These are phyloP conservation scores for Eugenia klotzschiana DNA, from an alignment of 441 rosid genomes.

Conservation along the genomic window DNA sequence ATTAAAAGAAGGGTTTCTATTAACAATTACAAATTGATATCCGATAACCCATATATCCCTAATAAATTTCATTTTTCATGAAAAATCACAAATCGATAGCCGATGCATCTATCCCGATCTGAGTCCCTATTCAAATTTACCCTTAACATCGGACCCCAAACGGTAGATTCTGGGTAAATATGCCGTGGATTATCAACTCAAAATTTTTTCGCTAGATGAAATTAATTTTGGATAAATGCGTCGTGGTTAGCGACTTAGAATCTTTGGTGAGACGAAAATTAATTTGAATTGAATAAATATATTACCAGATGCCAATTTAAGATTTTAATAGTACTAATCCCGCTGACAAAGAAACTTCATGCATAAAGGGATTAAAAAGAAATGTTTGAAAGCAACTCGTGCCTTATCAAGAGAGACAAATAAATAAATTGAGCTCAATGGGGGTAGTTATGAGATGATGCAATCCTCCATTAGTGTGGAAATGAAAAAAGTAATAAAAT, in stretches of 20 bases:
- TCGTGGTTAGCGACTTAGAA: background rate
- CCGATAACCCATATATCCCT: background rate
- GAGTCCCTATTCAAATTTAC: background rate
- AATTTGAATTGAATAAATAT: background rate
- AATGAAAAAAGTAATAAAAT: background rate
- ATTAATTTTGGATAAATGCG: background rate
- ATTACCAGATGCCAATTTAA: background rate
- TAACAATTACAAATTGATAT: background rate
- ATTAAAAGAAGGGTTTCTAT: background rate
- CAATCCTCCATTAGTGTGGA: background rate
- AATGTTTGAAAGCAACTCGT: background rate
- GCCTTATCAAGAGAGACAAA: background rate
- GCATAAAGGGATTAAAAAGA: background rate
- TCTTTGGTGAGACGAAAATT: background rate
- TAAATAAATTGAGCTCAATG: background rate
- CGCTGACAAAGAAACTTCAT: background rate
- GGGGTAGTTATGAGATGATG: background rate
- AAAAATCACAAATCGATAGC: background rate
- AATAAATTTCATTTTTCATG: background rate
- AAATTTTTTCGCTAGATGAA: background rate
- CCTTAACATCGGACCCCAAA: background rate
- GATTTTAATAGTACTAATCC: background rate
- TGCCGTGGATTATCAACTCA: rapidly evolving
- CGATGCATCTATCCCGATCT: background rate
- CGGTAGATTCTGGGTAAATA: background rate